phyloP scores from a whole-genome alignment of 2,329 filamentous ascomycete genomes.

The Trichophyton rubrum region DNA sequence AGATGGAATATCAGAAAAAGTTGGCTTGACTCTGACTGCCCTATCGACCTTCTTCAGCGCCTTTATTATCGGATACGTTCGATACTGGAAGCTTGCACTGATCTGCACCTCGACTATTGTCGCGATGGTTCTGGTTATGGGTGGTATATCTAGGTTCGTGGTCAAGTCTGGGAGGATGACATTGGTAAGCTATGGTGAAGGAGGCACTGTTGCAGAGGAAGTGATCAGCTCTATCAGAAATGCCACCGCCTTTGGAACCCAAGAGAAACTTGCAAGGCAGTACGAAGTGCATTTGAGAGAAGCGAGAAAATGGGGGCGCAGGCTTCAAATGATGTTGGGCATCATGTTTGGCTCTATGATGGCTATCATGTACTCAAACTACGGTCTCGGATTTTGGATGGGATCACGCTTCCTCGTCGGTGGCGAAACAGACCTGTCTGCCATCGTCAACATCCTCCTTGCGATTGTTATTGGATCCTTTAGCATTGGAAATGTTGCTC shows the following conservation, averaged over 20 bases:
- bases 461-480: constrained; percentile 88
- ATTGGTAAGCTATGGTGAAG: constrained; percentile 66
- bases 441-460: constrained; percentile 75
- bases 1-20: constrained; percentile 85
- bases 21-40: constrained; percentile 63
- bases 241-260: constrained; percentile 82
- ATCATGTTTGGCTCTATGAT: constrained; percentile 78
- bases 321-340: constrained; percentile 58
- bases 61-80: constrained; percentile 80
- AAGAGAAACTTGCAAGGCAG: constrained; percentile 76
- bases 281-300: constrained; percentile 64
- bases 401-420: constrained; percentile 62
- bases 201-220: constrained; percentile 83
- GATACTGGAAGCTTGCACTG: constrained; percentile 84
- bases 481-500: constrained; percentile 73
- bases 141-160: constrained; percentile 58
- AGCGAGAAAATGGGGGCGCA: constrained; percentile 65
- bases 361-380: constrained; percentile 72
- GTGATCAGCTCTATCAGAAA: constrained; percentile 90
- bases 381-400: constrained; percentile 80
- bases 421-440: constrained; percentile 54
- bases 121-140: constrained; percentile 68
- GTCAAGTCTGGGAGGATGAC: constrained; percentile 69
- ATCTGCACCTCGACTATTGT: constrained; percentile 75
- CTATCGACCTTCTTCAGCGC: constrained; percentile 74